Evolutionary conservation across 768 basidiomycete species (phyloP).

Genomic region (Gymnopilus junonius): DNA sequence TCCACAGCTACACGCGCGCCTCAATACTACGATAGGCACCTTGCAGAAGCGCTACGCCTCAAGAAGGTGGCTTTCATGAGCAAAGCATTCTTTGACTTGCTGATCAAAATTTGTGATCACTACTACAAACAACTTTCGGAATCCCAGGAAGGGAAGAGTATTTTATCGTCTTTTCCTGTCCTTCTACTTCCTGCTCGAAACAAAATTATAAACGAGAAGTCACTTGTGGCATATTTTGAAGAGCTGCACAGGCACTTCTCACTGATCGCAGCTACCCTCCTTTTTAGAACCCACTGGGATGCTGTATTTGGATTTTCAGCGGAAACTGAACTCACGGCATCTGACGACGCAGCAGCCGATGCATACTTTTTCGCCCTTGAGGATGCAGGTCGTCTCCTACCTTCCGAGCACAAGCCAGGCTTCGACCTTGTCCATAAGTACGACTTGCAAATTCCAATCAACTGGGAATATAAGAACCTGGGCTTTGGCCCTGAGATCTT

Average conservation of each 20-base stretch:
- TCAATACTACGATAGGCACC: background rate
- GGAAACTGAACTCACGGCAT: background rate
- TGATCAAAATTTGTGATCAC: background rate
- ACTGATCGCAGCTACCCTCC: background rate
- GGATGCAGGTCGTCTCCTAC: background rate
- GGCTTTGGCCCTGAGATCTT: background rate
- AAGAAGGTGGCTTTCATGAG: background rate
- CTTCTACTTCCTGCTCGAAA: background rate
- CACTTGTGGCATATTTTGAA: background rate
- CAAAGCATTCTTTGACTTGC: background rate
- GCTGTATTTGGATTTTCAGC: background rate
- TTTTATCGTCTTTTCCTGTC: background rate
- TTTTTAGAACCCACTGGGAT: background rate
- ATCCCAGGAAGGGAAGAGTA: background rate
- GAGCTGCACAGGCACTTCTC: background rate
- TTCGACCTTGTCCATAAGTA: background rate
- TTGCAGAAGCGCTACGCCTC: background rate
- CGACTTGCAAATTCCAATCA: background rate
- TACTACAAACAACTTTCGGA: background rate
- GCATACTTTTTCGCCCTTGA: background rate
- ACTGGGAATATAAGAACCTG: slow-evolving; percentile 10
- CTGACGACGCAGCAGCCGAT: background rate
- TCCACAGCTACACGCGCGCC: background rate
- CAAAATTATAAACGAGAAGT: background rate
- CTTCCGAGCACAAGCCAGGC: background rate